Conservation (phyloP, 176 grass and related monocot species). For the Eleusine indica region DNA sequence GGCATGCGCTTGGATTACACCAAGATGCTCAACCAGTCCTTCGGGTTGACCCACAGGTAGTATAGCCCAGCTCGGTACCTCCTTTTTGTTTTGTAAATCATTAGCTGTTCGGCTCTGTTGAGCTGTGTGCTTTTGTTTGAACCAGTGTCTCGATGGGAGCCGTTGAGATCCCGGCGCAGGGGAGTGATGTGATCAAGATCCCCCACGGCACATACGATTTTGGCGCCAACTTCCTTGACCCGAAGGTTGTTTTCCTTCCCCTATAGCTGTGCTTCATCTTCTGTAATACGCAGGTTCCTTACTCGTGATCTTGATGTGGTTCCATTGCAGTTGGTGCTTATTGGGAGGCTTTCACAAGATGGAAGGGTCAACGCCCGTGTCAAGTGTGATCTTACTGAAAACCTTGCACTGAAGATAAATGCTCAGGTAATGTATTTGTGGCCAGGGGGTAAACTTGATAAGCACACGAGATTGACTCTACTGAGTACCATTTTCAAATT, state of each 20-base stretch:
- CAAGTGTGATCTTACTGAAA: slow-evolving; percentile 58
- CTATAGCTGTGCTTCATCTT: background rate
- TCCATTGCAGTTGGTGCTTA: slow-evolving; percentile 61
- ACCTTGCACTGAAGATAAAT: slow-evolving; percentile 60
- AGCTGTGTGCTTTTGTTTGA: slow-evolving; percentile 9
- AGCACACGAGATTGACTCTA: background rate
- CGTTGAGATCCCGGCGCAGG: slow-evolving; percentile 58
- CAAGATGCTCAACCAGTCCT: slow-evolving; percentile 54
- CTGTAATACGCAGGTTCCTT: background rate
- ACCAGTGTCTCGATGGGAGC: slow-evolving; percentile 63
- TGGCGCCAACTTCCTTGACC: slow-evolving; percentile 63
- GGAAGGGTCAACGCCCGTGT: slow-evolving; percentile 59
- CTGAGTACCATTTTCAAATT: background rate
- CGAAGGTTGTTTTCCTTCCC: slow-evolving; percentile 49
- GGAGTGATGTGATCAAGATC: slow-evolving; percentile 59
- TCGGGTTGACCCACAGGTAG: slow-evolving; percentile 74
- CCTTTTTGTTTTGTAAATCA: slow-evolving; percentile 16
- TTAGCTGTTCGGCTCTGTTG: background rate
- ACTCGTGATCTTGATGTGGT: background rate
- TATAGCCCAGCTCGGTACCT: slow-evolving; percentile 30
- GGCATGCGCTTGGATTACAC: slow-evolving; percentile 59
- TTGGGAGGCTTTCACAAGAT: slow-evolving; percentile 57
- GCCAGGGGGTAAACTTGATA: background rate
- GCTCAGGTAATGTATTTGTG: slow-evolving; percentile 57
- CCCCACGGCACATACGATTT: slow-evolving; percentile 66